Evolutionary conservation across 768 basidiomycete genomes (phyloP), one percentile per base, ranked within the genome.

Genomic region (Auricularia sp.): DNA sequence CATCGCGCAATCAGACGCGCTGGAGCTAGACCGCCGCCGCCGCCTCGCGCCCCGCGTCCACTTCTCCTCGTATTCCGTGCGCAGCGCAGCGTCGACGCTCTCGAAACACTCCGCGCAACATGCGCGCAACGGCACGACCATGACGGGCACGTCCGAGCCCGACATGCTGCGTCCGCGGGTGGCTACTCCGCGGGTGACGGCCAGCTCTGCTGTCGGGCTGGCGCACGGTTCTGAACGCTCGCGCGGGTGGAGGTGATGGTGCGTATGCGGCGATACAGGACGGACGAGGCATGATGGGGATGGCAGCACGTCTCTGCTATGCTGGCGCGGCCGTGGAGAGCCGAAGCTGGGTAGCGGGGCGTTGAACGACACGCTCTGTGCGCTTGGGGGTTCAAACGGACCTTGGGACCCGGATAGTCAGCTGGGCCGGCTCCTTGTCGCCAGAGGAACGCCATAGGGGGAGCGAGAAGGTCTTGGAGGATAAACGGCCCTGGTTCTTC

Each of bases 61-160:
- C 69, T 77, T 82, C 69, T 84, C 85, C 64, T 82, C 73, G 86
- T 86, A 89, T 1, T 78, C 72, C 24, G 83, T 82, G 51, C 77
- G 72, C 44, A 83, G 70, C 61, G 79, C 82, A 63, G 83, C 79
- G 54, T 90, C 89, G 2, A 83, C 86, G 65, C 79, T 79, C 42
- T 74, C 72, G 47, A 82, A 79, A 70, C 90, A 92, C 56, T 84
- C 81, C 8, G 79, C 72, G 69, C 90, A 92, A 73, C 90, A 92
- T 13, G 84, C 78, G 54, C 90, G 85, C 16, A 92, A 76, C 6
- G 90, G 90, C 8, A 59, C 56, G 1, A 92, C 74, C 0, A 86
- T 90, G 36, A 56, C 56, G 11, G 63, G 35, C 24, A 42, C 18
- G 56, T 33, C 45, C 18, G 54, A 36, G 39, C 14, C 7, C 78